Evolutionary conservation across 495 filamentous ascomycete genomes (phyloP), one percentile per base, ranked within the genome.

Genomic region (Beverwykella pulmonaria): DNA sequence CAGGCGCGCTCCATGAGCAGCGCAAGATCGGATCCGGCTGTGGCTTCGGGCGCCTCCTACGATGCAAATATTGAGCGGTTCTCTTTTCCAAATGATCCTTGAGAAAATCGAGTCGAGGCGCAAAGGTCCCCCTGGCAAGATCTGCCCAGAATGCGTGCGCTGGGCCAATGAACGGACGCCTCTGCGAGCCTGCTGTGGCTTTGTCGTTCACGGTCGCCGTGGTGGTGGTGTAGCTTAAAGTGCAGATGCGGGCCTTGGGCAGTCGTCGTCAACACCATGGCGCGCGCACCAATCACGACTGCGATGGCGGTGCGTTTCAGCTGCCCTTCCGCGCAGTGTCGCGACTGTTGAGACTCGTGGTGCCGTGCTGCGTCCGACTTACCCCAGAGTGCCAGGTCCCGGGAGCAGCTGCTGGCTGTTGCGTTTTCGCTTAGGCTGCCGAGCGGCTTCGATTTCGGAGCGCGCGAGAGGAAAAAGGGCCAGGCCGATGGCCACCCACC

Each of bases 31-130:
- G 59, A 48, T 27, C 30, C 53, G 34, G 48, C 10, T n/a, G 59
- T 62, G 59, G 59, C 59, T 62, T 61, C 63, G 59, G 68, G 47
- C 63, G 63, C 55, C 63, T 71, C 48, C 68, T 60, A 52, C 29
- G 25, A 39, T 5, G 20, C 15, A n/a, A 46, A 49, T 67, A 69
- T 69, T 65, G 59, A 63, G 63, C 58, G 26, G 58, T 54, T 60
- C 49, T 63, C 36, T 59, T 57, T 10, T 67, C 68, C 67, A 67
- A 71, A 61, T 26, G 23, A 71, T 60, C 68, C 68, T 44, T 65
- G 68, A 17, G 26, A 55, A 46, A 34, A 49, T 39, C 27, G 8
- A 23, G 12, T 47, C 50, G 46, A 19, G 23, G 62, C 49, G 59
- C 47, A 6, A 46, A 14, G 23, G 29, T 44, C n/a, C 39, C 61